Conservation (phyloP, 106 monocot genomes). For the Ottelia alismoides region DNA sequence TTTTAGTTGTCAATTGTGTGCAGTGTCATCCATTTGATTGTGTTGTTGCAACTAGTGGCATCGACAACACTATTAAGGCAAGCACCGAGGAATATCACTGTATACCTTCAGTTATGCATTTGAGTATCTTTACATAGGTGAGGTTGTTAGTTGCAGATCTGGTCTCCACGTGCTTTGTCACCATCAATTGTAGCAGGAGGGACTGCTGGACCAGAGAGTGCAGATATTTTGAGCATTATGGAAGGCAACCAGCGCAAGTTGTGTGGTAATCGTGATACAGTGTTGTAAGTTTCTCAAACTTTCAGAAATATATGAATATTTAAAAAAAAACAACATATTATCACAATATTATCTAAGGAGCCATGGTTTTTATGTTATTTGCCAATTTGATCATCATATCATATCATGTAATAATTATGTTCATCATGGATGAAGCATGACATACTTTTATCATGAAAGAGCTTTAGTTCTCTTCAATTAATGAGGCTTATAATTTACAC, state of each 20-base stretch:
- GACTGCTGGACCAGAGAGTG: conserved; percentile 58
- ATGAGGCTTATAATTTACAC: background rate
- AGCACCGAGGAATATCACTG: background rate
- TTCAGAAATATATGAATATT: background rate
- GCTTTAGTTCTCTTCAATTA: no score
- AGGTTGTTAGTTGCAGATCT: conserved; percentile 37
- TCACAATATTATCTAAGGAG: no score
- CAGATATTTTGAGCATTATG: conserved; percentile 48
- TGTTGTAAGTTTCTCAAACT: conserved; percentile 43
- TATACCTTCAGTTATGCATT: no score
- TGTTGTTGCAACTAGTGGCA: conserved; percentile 91
- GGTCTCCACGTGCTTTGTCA: conserved; percentile 60
- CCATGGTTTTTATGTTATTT: background rate
- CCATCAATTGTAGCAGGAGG: conserved; percentile 77
- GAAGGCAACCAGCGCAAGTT: conserved; percentile 75
- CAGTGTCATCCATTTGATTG: conserved; percentile 97
- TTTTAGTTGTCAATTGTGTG: conserved; percentile 87
- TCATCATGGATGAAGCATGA: background rate
- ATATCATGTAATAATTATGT: background rate
- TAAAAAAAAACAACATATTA: background rate
- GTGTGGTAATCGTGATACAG: conserved; percentile 33
- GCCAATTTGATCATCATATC: background rate
- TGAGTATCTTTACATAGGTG: no score
- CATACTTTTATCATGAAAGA: background rate
- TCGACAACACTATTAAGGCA: conserved; percentile 93